Evolutionary conservation across 1,284 basidiomycete genomes (phyloP), one percentile per base, ranked within the genome.

Genomic region (Sphaerobolus stellatus): DNA sequence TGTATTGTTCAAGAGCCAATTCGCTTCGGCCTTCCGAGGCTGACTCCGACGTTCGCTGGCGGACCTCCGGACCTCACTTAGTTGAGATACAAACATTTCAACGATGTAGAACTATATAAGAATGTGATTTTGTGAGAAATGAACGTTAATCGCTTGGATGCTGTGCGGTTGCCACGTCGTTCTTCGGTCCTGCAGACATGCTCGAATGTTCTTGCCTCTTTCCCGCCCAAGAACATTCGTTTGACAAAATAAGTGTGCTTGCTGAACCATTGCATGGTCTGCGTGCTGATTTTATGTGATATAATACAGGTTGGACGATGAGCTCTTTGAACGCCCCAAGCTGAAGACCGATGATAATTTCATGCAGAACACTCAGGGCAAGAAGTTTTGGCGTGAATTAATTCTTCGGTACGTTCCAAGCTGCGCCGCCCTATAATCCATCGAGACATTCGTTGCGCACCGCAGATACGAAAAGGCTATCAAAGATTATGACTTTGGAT

Each of bases 401-500:
- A 94, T 98, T 69, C 80, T 84, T 66, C 75, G 81, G 88, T 97
- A 65, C 71, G 88, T 75, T 56, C 67, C 13, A n/a, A 9, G 55
- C n/a, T 52, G n/a, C n/a, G n/a, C n/a, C n/a, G n/a, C n/a, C n/a
- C n/a, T n/a, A n/a, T n/a, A n/a, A n/a, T n/a, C n/a, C n/a, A n/a
- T 18, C 5, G 30, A 27, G 4, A 38, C n/a, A 43, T 16, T 31
- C 28, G 50, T 52, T 20, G 43, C 47, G 45, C 20, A 45, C 45
- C 28, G 22, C 20, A 88, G 86, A 59, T 95, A 93, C 74, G 87
- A 94, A 73, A 86, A 89, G 59, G 87, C 86, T 65, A 76, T 97
- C 54, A 88, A 92, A 67, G 95, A 99, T 65, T 94, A 90, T 76
- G 99, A 98, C 79, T 98, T 98, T 75, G 97, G 97, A 29, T 98